Evolutionary conservation across 495 filamentous ascomycete genomes (phyloP).

Genomic region (Ramalina peruviana): DNA sequence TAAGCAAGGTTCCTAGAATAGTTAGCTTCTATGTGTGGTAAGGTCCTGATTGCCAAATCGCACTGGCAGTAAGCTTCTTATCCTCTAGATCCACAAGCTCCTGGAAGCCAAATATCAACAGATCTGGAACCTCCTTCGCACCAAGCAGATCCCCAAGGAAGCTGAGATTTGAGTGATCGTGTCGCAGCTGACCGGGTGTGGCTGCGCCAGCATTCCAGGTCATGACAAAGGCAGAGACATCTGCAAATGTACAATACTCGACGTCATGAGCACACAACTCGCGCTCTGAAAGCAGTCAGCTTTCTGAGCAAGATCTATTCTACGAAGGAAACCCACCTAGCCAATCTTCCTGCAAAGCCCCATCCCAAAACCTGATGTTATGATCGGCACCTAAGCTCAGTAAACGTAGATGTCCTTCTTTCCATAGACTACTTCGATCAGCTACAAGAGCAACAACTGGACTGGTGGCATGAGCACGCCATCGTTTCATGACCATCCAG

Average conservation of each 20-base stretch:
- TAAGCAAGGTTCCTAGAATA: constrained; percentile 31
- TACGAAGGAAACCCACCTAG: constrained; percentile 38
- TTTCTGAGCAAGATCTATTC: background rate
- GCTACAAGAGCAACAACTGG: constrained; percentile 63
- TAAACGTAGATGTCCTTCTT: constrained; percentile 71
- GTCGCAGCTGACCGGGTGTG: constrained; percentile 67
- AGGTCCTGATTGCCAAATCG: constrained; percentile 17
- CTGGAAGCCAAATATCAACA: constrained; percentile 94
- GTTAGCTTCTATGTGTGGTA: constrained; percentile 11
- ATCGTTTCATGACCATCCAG: constrained; percentile 87
- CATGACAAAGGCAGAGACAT: constrained; percentile 62
- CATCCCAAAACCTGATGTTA: constrained; percentile 78
- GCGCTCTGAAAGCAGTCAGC: constrained; percentile 34
- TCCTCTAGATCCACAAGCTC: constrained; percentile 94
- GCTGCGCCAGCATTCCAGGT: constrained; percentile 96
- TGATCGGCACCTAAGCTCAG: constrained; percentile 84
- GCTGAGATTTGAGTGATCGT: constrained; percentile 45
- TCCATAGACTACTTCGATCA: constrained; percentile 76
- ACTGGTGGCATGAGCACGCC: constrained; percentile 67
- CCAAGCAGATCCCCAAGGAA: constrained; percentile 68
- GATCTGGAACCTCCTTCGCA: constrained; percentile 62
- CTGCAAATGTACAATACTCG: constrained; percentile 71
- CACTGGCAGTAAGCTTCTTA: constrained; percentile 91
- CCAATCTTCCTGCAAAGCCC: constrained; percentile 87
- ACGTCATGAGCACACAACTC: constrained; percentile 74